These are phyloP conservation scores for Spiraea crenata DNA, from an alignment of 331 rosid species.

Conservation along the genomic window DNA sequence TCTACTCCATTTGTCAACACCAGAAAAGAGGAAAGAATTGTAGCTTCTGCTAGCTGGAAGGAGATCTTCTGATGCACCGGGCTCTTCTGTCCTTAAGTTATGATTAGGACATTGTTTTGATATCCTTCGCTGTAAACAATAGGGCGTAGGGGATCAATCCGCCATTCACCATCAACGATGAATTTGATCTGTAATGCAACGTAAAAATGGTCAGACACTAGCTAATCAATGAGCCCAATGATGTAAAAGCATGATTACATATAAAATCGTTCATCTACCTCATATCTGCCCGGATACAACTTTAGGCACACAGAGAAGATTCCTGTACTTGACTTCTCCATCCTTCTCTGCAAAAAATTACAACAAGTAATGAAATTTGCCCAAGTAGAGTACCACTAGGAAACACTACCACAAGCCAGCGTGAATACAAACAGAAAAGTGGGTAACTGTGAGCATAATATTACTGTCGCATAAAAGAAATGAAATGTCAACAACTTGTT, in stretches of 20 bases:
- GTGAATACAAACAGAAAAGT: not conserved
- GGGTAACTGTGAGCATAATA: too few species aligned
- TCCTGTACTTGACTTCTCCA: constrained; percentile 66
- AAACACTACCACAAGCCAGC: not conserved
- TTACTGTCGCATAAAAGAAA: not conserved
- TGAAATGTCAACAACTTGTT: not conserved
- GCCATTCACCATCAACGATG: constrained; percentile 94
- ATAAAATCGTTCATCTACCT: constrained; percentile 44
- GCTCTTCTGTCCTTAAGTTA: constrained; percentile 32
- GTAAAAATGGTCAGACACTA: not conserved
- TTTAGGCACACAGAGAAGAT: constrained; percentile 60
- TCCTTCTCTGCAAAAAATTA: constrained; percentile 62
- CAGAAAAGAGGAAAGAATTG: not conserved
- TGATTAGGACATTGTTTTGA: constrained; percentile 64
- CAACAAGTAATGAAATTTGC: not conserved
- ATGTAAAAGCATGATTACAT: not conserved
- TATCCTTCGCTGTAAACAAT: constrained; percentile 48
- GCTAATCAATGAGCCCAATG: not conserved
- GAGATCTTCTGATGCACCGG: not conserved
- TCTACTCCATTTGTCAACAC: constrained; percentile 16
- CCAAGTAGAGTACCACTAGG: not conserved
- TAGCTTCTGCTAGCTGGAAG: not conserved
- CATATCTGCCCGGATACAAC: constrained; percentile 90
- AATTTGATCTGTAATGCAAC: constrained; percentile 68
- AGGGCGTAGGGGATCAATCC: constrained; percentile 76